These are phyloP conservation scores for Nakazawaea wyomingensis DNA, from an alignment of 805 yeast species.

Conservation along the genomic window DNA sequence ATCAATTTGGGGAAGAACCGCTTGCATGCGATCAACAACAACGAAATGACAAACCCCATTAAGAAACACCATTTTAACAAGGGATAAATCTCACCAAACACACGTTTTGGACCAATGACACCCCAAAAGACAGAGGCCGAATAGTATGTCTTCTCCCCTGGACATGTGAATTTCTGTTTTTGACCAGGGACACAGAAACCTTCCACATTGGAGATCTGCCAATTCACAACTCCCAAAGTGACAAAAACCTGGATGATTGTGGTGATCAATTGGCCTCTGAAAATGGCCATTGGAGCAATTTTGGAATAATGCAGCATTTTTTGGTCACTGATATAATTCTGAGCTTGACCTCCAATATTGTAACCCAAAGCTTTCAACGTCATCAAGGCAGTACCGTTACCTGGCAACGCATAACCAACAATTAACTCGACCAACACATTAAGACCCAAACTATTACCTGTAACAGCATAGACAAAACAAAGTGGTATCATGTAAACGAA, in stretches of 20 bases:
- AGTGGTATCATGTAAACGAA: neutral
- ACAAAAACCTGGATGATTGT: neutral
- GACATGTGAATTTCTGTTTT: neutral
- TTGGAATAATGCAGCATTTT: neutral
- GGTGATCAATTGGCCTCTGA: neutral
- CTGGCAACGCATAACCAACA: neutral
- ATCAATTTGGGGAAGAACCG: neutral
- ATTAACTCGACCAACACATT: neutral
- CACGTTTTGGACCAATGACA: neutral
- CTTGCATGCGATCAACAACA: neutral
- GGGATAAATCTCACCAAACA: neutral
- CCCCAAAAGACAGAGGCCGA: neutral
- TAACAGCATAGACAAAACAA: neutral
- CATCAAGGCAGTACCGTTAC: neutral
- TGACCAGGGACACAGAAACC: neutral
- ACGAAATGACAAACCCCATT: neutral
- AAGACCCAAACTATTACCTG: neutral
- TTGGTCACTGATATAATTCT: neutral
- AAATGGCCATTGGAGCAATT: neutral
- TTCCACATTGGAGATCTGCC: neutral
- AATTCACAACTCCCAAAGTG: neutral
- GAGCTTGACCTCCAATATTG: neutral
- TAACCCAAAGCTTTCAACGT: neutral
- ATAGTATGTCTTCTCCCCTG: neutral
- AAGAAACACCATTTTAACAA: neutral